Percentiles rank a stretch among this genome's conserved stretches.
Conservation (phyloP, 163 green algal species). For the Chlorella variabilis region DNA sequence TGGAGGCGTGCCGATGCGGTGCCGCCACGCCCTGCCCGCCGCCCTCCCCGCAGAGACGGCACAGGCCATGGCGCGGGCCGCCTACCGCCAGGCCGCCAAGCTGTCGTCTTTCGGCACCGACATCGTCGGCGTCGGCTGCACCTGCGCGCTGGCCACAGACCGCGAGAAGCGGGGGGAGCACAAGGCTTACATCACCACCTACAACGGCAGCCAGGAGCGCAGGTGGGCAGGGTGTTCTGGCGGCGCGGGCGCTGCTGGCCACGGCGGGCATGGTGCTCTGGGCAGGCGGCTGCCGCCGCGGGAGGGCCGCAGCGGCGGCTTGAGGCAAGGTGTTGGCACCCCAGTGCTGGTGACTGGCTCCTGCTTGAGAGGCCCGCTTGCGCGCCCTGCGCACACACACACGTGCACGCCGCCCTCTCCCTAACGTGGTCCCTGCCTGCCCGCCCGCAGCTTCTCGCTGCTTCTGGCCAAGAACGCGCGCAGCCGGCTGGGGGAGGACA, state of each 20-base stretch:
- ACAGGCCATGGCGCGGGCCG: constrained; percentile 60
- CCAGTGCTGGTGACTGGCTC: no score
- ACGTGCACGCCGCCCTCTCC: no score
- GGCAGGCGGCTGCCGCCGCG: no score
- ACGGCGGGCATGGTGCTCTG: no score
- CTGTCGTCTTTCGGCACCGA: constrained; percentile 63
- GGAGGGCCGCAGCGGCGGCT: no score
- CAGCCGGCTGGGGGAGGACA: constrained; percentile 52
- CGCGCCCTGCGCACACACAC: no score
- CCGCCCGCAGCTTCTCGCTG: constrained; percentile 34
- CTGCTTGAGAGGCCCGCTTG: no score
- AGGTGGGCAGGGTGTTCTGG: constrained; percentile 14
- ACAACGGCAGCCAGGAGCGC: constrained; percentile 13
- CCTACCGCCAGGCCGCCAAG: constrained; percentile 65
- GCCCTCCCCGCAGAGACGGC: constrained; percentile 51
- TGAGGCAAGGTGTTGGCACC: no score
- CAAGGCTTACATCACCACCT: constrained; percentile 36
- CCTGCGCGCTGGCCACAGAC: constrained; percentile 71
- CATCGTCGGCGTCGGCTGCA: constrained; percentile 72
- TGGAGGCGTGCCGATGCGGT: no score
- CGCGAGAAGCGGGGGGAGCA: constrained; percentile 63
- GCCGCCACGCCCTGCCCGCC: not conserved
- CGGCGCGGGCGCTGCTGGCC: not conserved
- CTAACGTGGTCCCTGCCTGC: no score
- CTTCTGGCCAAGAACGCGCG: constrained; percentile 52